Evolutionary conservation across 345 rosid species (phyloP).

Genomic region (Atalantia buxifolia): DNA sequence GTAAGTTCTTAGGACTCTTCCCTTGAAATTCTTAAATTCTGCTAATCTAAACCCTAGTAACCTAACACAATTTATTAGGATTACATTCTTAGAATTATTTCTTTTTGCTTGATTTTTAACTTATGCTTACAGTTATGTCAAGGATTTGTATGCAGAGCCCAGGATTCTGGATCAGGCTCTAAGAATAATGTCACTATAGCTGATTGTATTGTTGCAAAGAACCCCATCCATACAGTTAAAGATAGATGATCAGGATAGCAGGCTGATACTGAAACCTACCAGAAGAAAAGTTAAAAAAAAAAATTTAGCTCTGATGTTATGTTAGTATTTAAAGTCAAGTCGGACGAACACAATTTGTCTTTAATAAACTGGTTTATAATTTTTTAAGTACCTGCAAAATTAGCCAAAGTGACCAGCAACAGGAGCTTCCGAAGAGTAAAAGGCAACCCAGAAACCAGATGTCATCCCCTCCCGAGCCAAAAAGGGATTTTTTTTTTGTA

Average conservation of each 20-base stretch:
- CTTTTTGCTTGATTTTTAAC: too few relatives aligned
- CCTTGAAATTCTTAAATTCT: too few relatives aligned
- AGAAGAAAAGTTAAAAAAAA: not conserved
- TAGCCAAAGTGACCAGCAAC: conserved; percentile 74
- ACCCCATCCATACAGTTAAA: conserved; percentile 70
- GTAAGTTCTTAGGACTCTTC: too few relatives aligned
- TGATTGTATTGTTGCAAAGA: conserved; percentile 54
- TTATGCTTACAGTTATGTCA: too few relatives aligned
- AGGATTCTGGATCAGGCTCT: conserved; percentile 43
- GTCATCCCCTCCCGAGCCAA: conserved; percentile 19
- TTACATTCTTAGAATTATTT: too few relatives aligned
- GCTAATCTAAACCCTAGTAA: too few relatives aligned
- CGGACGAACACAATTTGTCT: not conserved
- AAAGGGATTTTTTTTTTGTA: conserved; percentile 11
- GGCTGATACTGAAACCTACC: conserved; percentile 61
- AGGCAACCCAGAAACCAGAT: conserved; percentile 62
- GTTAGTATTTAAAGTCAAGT: not conserved
- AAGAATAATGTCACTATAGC: conserved; percentile 39
- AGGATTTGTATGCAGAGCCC: conserved; percentile 50
- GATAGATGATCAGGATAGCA: too few relatives aligned
- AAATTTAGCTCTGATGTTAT: not conserved
- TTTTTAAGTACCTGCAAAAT: conserved; percentile 52
- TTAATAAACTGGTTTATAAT: not conserved
- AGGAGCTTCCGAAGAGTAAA: conserved; percentile 49
- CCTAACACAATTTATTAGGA: too few relatives aligned